These are phyloP conservation scores for Fusarium fracticaudum DNA, from an alignment of 2,329 filamentous ascomycete genomes.

Conservation along the genomic window DNA sequence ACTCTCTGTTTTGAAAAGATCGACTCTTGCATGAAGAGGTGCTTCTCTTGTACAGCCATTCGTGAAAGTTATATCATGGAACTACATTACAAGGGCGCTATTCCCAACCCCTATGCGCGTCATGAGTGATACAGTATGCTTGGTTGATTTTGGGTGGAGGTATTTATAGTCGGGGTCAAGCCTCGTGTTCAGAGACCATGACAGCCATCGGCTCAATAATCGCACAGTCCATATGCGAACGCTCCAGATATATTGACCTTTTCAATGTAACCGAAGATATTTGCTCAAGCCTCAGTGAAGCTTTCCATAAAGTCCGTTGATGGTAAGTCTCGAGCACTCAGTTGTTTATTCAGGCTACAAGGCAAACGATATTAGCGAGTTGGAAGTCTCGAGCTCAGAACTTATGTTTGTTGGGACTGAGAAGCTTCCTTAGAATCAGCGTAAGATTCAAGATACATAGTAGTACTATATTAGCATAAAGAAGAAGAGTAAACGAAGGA, in stretches of 20 bases:
- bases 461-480: too few relatives aligned
- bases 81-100: not conserved
- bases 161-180: too few relatives aligned
- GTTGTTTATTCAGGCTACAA: not conserved
- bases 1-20: not conserved
- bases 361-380: not conserved
- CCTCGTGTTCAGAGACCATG: not conserved
- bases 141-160: not conserved
- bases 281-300: not conserved
- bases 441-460: not conserved
- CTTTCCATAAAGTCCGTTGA: not conserved
- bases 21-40: not conserved
- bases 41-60: not conserved
- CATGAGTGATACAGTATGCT: not conserved
- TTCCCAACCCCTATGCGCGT: not conserved
- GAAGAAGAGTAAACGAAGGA: too few relatives aligned
- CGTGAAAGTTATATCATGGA: not conserved
- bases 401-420: not conserved
- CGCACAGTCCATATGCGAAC: not conserved
- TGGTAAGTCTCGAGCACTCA: not conserved
- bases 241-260: not conserved
- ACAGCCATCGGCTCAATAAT: not conserved
- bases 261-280: not conserved
- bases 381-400: not conserved
- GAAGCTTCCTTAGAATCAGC: rapidly evolving